Evolutionary conservation across 2,329 filamentous ascomycete genomes (phyloP).

Genomic region (Fusarium sp.): DNA sequence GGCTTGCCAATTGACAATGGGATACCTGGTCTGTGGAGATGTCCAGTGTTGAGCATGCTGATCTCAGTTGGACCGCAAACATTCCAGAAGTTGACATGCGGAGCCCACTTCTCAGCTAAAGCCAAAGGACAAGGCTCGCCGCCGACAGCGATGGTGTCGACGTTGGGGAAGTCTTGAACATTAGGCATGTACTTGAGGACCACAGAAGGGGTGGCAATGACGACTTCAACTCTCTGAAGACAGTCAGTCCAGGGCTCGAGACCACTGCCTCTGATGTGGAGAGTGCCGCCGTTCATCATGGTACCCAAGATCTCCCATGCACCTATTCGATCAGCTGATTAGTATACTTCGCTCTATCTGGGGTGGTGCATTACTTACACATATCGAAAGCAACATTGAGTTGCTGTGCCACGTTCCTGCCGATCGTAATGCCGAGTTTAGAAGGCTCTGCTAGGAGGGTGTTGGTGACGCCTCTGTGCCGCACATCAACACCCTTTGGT

Average conservation of each 20-base stretch:
- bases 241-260: constrained; percentile 36
- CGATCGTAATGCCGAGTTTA: constrained; percentile 23
- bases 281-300: constrained; percentile 37
- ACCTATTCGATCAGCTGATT: neutral
- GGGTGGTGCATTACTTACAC: constrained; percentile 13
- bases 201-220: constrained; percentile 36
- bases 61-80: constrained; percentile 37
- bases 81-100: constrained; percentile 35
- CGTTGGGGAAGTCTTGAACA: constrained; percentile 25
- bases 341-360: fast-evolving
- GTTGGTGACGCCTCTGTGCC: constrained; percentile 33
- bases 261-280: constrained; percentile 35
- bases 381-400: constrained; percentile 38
- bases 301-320: constrained; percentile 37
- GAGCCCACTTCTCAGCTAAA: constrained; percentile 33
- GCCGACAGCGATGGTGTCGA: constrained; percentile 29
- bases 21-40: constrained; percentile 24
- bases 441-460: constrained; percentile 33
- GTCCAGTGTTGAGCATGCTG: constrained; percentile 34
- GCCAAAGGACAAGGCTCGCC: constrained; percentile 35
- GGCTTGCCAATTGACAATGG: constrained; percentile 31
- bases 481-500: constrained; percentile 38
- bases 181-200: constrained; percentile 36
- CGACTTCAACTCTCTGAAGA: constrained; percentile 24
- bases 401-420: constrained; percentile 35